Base-by-base conservation (phyloP, 1,284 basidiomycete species). In the Cutaneotrichosporon spelunceum region DNA sequence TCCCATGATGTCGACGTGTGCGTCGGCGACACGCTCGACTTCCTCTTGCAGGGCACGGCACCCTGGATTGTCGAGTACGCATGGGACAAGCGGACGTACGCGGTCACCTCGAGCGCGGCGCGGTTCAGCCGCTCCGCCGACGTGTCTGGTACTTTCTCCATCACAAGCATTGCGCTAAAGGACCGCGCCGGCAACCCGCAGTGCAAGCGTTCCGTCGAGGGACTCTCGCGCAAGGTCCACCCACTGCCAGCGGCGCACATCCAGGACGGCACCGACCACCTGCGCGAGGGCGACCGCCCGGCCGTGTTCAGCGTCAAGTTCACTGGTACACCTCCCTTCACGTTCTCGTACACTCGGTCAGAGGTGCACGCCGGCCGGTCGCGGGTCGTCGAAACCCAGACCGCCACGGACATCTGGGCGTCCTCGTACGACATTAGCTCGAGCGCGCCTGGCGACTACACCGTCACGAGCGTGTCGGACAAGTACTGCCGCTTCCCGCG, bases 61-160 rank as follows among this genome's bases (percentile, higher is more conserved):
- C 94, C 95, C 2, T 99, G 95, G 93, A 88, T 87, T 6, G 87
- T 99, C 60, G 87, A 87, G 87, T 93, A 96, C 78, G 85, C 86
- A 50, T 86, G 93, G 77, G 88, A 91, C 66, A 86, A 87, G 54
- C 90, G 88, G 75, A 75, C 83, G 21, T 84, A 89, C 69, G 85
- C 84, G 3, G 89, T 91, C 62, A 88, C 89, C 62, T 87, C 88
- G 11, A 88, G 86, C 66, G 83, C 84, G 23, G 88, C 90, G 1
- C 88, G 90, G 5, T 95, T 97, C 81, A 87, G 89, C 16, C 82
- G 96, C 50, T 79, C 86, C 23, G 92, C 92, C 60, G 88, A 92
- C 66, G 84, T 87, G 63, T 82, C 88, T 3, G 95, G 95, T 19
- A 84, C 87, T 66, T 91, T 99, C 71, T 82, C 84, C 27, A 85